Evolutionary conservation across 768 basidiomycete genomes (phyloP), one percentile per base, ranked within the genome.

Genomic region (Kwoniella pini): DNA sequence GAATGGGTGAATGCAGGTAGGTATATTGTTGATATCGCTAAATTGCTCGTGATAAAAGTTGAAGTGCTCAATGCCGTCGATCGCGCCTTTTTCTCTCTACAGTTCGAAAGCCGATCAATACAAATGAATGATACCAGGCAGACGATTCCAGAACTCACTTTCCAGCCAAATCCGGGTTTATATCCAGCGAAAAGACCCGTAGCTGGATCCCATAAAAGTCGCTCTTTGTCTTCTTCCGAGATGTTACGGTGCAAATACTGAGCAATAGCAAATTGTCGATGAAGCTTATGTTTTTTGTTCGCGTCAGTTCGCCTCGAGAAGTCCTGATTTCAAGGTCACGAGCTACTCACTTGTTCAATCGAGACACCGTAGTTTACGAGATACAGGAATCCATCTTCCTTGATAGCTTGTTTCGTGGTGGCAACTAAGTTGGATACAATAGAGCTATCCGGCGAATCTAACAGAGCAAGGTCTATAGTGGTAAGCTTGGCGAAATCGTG

Each of bases 321-420:
- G 42, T 22, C 22, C n/a, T 17, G 27, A 11, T 21, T 22, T 30
- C 49, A 31, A 36, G 24, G 24, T 17, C 1, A 0, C 17, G 15
- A 4, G 15, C 27, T 5, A 40, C 49, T 45, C 22, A 60, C 58
- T n/a, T 60, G 49, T 21, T 60, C 61, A 13, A 60, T 40, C 11
- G 65, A 31, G 2, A 67, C 54, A 26, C 65, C 65, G 40, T 59
- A 59, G 33, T 62, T 56, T 9, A 39, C 51, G 42, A 67, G 45
- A 53, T 43, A 56, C 9, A 67, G 12, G 36, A 67, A 67, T 12
- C 65, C 65, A 40, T 67, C 65, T 7, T 39, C 57, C 40, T 39
- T 42, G 27, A 66, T 58, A 12, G 61, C 61, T 40, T 42, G 40
- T 51, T 63, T 63, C 19, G 57, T 43, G 13, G 24, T 36, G 15